phyloP scores from a whole-genome alignment of 1,139 yeast species.

The Lodderomyces elongisporus region DNA sequence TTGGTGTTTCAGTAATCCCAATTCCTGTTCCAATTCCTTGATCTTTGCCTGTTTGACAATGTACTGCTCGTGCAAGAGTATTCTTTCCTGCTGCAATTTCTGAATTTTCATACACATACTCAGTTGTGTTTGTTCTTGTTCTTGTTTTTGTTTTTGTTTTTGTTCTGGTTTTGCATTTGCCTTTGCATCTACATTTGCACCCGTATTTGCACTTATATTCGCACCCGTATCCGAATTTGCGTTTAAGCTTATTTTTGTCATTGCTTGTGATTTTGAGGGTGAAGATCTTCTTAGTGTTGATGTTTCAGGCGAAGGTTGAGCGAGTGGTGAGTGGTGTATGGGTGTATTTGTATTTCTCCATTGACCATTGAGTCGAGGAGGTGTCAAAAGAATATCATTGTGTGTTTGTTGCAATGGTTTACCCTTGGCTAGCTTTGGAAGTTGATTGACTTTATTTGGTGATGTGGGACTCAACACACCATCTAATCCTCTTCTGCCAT shows the following conservation, averaged over 20 bases:
- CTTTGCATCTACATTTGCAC: no score
- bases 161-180: no score
- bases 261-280: not conserved
- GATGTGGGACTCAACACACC: conserved; percentile 2
- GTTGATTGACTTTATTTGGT: conserved; percentile 3
- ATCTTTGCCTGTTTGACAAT: conserved; percentile 22
- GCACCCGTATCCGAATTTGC: no score
- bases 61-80: conserved; percentile 13
- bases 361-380: not conserved
- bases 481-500: no score
- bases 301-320: not conserved
- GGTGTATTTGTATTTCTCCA: not conserved
- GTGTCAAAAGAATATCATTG: no score
- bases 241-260: no score
- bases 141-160: not conserved
- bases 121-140: not conserved
- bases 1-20: conserved; percentile 23
- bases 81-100: conserved; percentile 6
- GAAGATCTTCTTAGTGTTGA: not conserved
- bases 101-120: not conserved
- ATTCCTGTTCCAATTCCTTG: conserved; percentile 20
- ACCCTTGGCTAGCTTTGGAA: no score
- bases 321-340: not conserved
- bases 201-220: no score
- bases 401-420: no score